Evolutionary conservation across 495 filamentous ascomycete genomes (phyloP), one percentile per base, ranked within the genome.

Genomic region (Aspergillus panamensis): DNA sequence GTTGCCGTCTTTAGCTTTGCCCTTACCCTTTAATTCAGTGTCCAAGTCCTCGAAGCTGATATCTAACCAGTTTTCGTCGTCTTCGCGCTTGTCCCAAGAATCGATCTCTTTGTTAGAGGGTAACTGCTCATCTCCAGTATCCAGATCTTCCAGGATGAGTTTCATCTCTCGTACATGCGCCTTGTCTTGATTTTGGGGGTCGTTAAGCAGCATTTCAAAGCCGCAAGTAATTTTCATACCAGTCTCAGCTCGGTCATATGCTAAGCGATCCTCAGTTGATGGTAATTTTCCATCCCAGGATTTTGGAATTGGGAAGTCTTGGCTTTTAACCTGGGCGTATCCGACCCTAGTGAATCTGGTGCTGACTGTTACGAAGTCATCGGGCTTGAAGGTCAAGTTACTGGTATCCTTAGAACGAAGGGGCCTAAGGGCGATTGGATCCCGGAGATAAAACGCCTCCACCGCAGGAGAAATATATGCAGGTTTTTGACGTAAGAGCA

Each of bases 191-290:
- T 85, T 82, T 49, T 86, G 79, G 12, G 84, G 77, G 62, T 88
- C 81, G 13, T 71, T 71, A 1, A 92, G 66, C 17, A 97, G 80
- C 84, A 97, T 94, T 74, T 97, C 94, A 63, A 96, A 90, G 0
- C 92, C 95, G 60, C 87, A 90, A 5, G 91, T 80, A 16, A 96
- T 66, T 71, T 97, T 98, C 86, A 96, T 92, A 6, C 93, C 93
- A 9, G 88, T 74, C 55, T 93, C 90, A 5, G 85, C 66, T n/a
- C 75, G 74, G 4, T 69, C 66, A 47, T 81, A 71, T 47, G 68
- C 72, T 55, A 69, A 69, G 1, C 58, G 60, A 21, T 77, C 65
- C 8, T 71, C 73, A 20, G 62, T 68, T 2, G 62, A 31, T 13
- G 77, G 71, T 5, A 82, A 43, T 16, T 67, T 73, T 8, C 65